Percentiles rank a stretch among this genome's conserved stretches.
phyloP scores from a whole-genome alignment of 2,329 filamentous ascomycete genomes.

The Aspergillus unguis region DNA sequence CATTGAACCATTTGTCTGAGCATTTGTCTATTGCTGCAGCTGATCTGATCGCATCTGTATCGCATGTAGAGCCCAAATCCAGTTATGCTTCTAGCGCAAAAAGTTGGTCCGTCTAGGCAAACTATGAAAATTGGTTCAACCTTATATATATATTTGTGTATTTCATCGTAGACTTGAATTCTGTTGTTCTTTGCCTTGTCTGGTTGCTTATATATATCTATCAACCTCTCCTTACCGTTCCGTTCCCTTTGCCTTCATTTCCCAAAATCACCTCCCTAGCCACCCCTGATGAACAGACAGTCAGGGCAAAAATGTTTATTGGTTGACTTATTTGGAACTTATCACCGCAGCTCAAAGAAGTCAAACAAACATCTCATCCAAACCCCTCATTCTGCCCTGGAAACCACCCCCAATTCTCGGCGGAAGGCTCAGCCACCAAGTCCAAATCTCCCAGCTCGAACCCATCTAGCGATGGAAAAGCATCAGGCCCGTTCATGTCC shows the following conservation, averaged over 20 bases:
- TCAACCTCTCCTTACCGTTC: background rate
- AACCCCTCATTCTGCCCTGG: background rate
- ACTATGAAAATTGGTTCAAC: no score
- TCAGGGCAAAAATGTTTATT: no score
- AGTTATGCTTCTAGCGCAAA: background rate
- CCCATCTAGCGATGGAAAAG: slow-evolving; percentile 9
- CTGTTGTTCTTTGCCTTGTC: no score
- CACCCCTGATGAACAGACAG: no score
- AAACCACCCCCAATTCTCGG: slow-evolving; percentile 13
- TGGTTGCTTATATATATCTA: background rate
- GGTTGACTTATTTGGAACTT: no score
- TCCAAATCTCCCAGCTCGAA: slow-evolving; percentile 1
- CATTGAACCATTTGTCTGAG: background rate
- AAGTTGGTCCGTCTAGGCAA: background rate
- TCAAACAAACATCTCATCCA: no score
- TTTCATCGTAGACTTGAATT: no score
- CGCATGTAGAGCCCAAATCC: background rate
- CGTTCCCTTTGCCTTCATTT: background rate
- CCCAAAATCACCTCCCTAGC: background rate
- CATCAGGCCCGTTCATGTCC: background rate
- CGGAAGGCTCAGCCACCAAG: slow-evolving; percentile 1
- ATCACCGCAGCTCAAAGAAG: no score
- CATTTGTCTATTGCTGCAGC: background rate
- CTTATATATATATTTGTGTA: no score
- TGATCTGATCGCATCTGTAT: slow-evolving; percentile 1